phyloP scores from a whole-genome alignment of 2,329 filamentous ascomycete genomes.

The Cladosporium austrohemisphaericum region DNA sequence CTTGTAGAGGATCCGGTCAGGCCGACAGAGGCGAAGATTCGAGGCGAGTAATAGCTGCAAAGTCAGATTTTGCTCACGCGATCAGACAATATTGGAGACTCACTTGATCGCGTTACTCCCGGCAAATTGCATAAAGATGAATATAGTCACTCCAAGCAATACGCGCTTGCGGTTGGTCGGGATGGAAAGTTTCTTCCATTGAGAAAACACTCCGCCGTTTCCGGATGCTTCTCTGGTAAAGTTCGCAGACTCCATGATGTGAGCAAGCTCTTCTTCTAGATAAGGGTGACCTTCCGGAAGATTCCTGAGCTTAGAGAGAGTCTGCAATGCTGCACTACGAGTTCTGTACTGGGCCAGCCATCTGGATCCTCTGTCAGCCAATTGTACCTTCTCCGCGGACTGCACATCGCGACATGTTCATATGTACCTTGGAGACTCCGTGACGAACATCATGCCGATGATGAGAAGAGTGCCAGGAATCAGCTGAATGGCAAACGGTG shows the following conservation, averaged over 20 bases:
- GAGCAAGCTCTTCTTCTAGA: conserved; percentile 28
- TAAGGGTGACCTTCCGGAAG: conserved; percentile 18
- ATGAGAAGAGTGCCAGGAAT: conserved; percentile 29
- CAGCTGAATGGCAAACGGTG: conserved; percentile 28
- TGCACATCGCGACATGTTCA: no score
- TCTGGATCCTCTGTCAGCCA: no score
- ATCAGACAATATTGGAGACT: not conserved
- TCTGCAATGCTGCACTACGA: conserved; percentile 7
- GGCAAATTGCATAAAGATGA: conserved; percentile 21
- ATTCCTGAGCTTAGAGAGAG: conserved; percentile 15
- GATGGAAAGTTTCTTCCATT: conserved; percentile 6
- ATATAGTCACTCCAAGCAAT: conserved; percentile 11
- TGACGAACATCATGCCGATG: conserved; percentile 26
- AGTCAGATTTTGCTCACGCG: not conserved
- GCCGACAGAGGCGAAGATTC: conserved; percentile 21
- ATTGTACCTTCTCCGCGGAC: no score
- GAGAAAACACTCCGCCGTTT: not conserved
- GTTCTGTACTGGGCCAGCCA: conserved; percentile 25
- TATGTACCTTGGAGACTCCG: conserved; percentile 26
- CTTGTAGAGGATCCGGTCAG: conserved; percentile 22
- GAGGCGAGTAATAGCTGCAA: conserved; percentile 22
- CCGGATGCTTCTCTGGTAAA: not conserved
- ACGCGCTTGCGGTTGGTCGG: conserved; percentile 15
- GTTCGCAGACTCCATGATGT: conserved; percentile 23
- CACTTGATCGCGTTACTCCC: conserved; percentile 13